Conservation (phyloP, 2,329 filamentous ascomycete genomes). For the Phaeosphaeria sp. region DNA sequence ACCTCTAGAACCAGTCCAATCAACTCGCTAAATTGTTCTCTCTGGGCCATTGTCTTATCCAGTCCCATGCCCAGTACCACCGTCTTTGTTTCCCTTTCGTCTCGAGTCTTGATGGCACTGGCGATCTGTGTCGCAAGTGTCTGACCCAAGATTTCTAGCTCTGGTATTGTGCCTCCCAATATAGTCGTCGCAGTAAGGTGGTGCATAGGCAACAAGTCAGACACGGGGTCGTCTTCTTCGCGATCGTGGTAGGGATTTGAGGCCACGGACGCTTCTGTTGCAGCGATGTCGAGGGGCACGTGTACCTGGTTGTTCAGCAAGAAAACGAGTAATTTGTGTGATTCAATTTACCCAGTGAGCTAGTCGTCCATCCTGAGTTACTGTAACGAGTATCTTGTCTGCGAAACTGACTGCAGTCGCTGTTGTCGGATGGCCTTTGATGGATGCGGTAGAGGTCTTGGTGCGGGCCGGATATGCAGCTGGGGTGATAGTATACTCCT, state of each 20-base stretch:
- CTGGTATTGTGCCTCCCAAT: constrained; percentile 79
- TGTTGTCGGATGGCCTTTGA: constrained; percentile 75
- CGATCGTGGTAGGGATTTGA: constrained; percentile 53
- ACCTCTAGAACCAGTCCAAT: constrained; percentile 51
- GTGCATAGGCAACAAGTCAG: constrained; percentile 72
- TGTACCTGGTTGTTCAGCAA: constrained; percentile 64
- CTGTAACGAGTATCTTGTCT: constrained; percentile 89
- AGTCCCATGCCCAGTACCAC: constrained; percentile 66
- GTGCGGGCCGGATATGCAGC: constrained; percentile 73
- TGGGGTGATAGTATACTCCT: constrained; percentile 29
- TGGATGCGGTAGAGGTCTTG: constrained; percentile 60
- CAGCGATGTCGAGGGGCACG: constrained; percentile 75
- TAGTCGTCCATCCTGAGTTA: constrained; percentile 83
- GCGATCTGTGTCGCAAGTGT: constrained; percentile 89
- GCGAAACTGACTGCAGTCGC: constrained; percentile 76
- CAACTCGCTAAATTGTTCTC: constrained; percentile 52
- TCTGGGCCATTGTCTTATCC: constrained; percentile 58
- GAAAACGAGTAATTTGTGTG: background rate
- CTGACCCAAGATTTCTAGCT: constrained; percentile 83
- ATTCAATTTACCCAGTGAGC: constrained; percentile 80
- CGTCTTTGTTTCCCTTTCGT: constrained; percentile 67
- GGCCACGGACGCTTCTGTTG: constrained; percentile 67
- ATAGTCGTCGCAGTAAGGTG: constrained; percentile 87
- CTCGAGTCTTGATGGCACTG: constrained; percentile 74
- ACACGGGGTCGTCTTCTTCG: constrained; percentile 47